Evolutionary conservation across 1,284 basidiomycete species (phyloP), one percentile per base, ranked within the genome.

Genomic region (Puccinia polysora): DNA sequence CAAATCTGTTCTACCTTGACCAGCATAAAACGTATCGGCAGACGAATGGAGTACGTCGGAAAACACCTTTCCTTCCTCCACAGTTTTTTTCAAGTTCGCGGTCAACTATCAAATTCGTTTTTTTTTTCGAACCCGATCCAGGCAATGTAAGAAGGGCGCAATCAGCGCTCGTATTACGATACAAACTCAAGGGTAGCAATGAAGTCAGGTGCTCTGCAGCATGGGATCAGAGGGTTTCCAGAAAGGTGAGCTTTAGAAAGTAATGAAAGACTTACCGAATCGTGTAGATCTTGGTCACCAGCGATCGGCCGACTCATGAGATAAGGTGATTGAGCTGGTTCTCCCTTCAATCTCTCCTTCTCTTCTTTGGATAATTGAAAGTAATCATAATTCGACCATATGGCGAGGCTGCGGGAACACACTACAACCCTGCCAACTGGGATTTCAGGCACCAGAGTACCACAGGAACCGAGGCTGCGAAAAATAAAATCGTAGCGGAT

Each of bases 331-430:
- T 30, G 20, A 28, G 34, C 34, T 38, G 58, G 20, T 15, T 18
- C 5, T 3, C 38, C 34, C 43, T 56, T n/a, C 1, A 2, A 2
- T n/a, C 38, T 28, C 53, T 56, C 53, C 32, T 6, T 56, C 32
- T 56, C 14, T 56, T 56, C 14, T 8, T 56, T 34, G 10, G 53
- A 56, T 36, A 28, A 34, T 20, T 58, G 65, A n/a, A 68, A 68
- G 47, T 58, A 23, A 43, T 68, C 65, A 47, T 68, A 68, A 68
- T 68, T 68, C 10, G 65, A 56, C n/a, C 30, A 56, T 34, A 68
- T 68, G 20, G 65, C 65, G 28, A 68, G 58, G 30, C 52, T 56
- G 20, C 49, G 12, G n/a, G 65, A 58, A 47, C 65, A 68, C 6
- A 68, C 65, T n/a, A 68, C 65, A 6, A 68, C 40, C 25, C 53